Conservation (phyloP, 2,329 filamentous ascomycete species). For the Fusarium subtropicale region DNA sequence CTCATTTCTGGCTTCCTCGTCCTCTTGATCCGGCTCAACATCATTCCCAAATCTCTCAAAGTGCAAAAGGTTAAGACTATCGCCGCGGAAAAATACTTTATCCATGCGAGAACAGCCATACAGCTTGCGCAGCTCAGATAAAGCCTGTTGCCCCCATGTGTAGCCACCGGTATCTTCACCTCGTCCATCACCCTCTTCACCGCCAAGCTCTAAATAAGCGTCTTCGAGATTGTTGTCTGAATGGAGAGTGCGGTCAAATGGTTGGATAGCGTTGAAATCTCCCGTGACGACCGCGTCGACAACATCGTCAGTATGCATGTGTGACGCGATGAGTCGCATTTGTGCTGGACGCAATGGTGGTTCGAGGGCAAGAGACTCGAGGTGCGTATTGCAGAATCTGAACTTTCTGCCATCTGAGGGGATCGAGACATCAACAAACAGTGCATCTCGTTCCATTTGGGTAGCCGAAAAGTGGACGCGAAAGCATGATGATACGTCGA, state of each 20-base stretch:
- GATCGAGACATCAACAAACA: slow-evolving; percentile 61
- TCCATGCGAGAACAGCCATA: slow-evolving; percentile 67
- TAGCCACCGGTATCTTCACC: slow-evolving; percentile 54
- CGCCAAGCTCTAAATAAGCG: slow-evolving; percentile 64
- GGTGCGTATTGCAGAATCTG: slow-evolving; percentile 67
- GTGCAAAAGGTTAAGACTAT: slow-evolving; percentile 31
- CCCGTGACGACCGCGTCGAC: slow-evolving; percentile 61
- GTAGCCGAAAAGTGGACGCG: slow-evolving; percentile 63
- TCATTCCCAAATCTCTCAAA: slow-evolving; percentile 62
- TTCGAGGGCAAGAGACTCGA: slow-evolving; percentile 63
- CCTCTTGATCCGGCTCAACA: slow-evolving; percentile 44
- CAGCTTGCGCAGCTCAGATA: slow-evolving; percentile 52
- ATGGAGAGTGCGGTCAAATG: slow-evolving; percentile 62
- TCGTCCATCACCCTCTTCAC: slow-evolving; percentile 59
- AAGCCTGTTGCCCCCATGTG: slow-evolving; percentile 69
- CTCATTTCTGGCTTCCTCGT: slow-evolving; percentile 1
- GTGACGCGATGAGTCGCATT: slow-evolving; percentile 56
- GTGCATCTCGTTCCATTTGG: slow-evolving; percentile 63
- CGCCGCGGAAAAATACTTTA: slow-evolving; percentile 61
- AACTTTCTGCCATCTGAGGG: slow-evolving; percentile 45
- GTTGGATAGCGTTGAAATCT: slow-evolving; percentile 69
- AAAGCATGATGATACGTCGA: slow-evolving; percentile 59
- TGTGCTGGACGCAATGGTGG: slow-evolving; percentile 63
- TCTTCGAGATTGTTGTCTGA: slow-evolving; percentile 62
- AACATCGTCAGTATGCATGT: slow-evolving; percentile 55